Evolutionary conservation across 441 rosid genomes (phyloP).

Genomic region (Breynia disticha): DNA sequence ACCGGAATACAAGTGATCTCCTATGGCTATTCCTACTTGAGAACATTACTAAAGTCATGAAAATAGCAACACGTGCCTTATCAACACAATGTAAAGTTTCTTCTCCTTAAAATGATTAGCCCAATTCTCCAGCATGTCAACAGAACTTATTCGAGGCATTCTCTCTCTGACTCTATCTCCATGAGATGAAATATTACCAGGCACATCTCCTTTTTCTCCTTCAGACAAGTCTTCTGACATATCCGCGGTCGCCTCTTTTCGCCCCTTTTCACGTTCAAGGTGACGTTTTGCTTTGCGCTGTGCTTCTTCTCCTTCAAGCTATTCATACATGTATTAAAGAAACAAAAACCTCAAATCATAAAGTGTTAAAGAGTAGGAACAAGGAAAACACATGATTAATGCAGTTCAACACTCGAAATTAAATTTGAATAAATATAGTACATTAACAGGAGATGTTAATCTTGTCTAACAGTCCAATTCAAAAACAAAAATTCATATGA

Average conservation of each 20-base stretch:
- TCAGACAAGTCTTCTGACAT: conserved; percentile 88
- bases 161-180: conserved; percentile 53
- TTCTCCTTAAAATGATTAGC: conserved; percentile 80
- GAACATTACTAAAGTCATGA: background rate
- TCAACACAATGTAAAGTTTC: conserved; percentile 76
- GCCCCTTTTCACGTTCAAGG: conserved; percentile 65
- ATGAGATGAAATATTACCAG: conserved; percentile 42
- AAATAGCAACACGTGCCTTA: conserved; percentile 40
- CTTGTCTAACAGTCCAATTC: too few relatives aligned
- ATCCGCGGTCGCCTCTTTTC: conserved; percentile 74
- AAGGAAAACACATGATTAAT: too few relatives aligned
- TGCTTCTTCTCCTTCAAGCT: conserved; percentile 81
- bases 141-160: conserved; percentile 75
- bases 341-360: too few relatives aligned
- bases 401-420: too few relatives aligned
- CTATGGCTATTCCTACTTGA: background rate
- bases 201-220: conserved; percentile 76
- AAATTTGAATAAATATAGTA: too few relatives aligned
- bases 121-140: conserved; percentile 92
- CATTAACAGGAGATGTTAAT: too few relatives aligned
- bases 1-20: background rate
- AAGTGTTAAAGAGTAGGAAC: too few relatives aligned
- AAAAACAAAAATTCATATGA: too few relatives aligned
- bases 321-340: background rate
- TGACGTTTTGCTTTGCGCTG: conserved; percentile 56